phyloP scores from a whole-genome alignment of 306 rosid genomes.

The Quillaja saponaria region DNA sequence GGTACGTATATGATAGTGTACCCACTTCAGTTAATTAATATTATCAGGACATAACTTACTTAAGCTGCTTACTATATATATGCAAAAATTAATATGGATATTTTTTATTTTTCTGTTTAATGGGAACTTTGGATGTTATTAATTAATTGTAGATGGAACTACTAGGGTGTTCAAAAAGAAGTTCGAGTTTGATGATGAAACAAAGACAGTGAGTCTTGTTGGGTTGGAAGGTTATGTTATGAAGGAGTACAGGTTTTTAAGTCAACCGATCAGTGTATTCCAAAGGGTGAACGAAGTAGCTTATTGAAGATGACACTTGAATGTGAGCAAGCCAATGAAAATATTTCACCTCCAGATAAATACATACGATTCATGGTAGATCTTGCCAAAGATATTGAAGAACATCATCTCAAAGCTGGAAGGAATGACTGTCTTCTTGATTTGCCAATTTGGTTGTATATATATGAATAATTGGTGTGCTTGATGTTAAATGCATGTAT shows the following conservation, averaged over 20 bases:
- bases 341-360: constrained; percentile 29
- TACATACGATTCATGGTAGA: constrained; percentile 31
- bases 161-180: constrained; percentile 33
- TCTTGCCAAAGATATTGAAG: constrained; percentile 38
- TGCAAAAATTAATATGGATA: too few relatives aligned
- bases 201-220: background rate
- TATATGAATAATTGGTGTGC: too few relatives aligned
- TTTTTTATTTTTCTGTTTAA: background rate
- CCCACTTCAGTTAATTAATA: too few relatives aligned
- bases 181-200: constrained; percentile 34
- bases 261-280: constrained; percentile 17
- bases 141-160: constrained; percentile 20
- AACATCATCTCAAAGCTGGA: too few relatives aligned
- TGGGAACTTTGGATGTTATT: background rate
- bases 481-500: too few relatives aligned
- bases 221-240: constrained; percentile 41
- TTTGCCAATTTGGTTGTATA: too few relatives aligned
- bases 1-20: constrained; percentile 13
- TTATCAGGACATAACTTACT: background rate
- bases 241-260: constrained; percentile 32
- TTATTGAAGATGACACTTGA: constrained; percentile 19
- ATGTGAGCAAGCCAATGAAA: constrained; percentile 35
- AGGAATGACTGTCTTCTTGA: too few relatives aligned
- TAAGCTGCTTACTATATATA: too few relatives aligned
- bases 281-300: constrained; percentile 20